These are phyloP conservation scores for Mimosa pudica DNA, from an alignment of 306 rosid genomes.

Conservation along the genomic window DNA sequence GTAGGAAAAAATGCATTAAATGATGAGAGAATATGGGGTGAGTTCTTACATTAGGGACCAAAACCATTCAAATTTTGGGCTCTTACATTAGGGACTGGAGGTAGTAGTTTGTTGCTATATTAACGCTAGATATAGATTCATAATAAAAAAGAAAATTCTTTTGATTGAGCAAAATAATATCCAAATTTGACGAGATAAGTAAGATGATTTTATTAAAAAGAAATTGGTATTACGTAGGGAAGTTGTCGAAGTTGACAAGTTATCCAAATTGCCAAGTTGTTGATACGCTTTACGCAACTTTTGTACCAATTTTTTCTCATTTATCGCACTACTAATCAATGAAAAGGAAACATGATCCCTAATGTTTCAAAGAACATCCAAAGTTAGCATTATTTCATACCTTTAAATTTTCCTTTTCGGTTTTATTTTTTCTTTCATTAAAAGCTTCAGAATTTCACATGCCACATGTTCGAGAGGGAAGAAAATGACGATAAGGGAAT, in stretches of 20 bases:
- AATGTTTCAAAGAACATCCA: no score
- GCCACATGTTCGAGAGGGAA: slow-evolving; percentile 26
- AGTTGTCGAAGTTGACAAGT: slow-evolving; percentile 6
- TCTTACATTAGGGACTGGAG: no score
- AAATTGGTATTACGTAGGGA: background rate
- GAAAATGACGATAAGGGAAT: slow-evolving; percentile 28
- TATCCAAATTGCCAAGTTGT: background rate
- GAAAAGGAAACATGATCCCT: slow-evolving; percentile 1
- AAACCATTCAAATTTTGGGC: no score
- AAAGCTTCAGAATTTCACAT: slow-evolving; percentile 32
- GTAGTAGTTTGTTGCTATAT: no score
- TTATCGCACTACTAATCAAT: background rate
- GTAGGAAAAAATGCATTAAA: no score
- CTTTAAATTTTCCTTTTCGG: background rate
- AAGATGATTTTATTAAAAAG: background rate
- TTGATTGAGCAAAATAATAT: no score
- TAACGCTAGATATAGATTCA: no score
- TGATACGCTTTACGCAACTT: background rate
- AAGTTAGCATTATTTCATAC: slow-evolving; percentile 3
- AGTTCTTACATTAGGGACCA: no score
- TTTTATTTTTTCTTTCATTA: background rate
- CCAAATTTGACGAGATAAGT: no score
- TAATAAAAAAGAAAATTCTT: no score
- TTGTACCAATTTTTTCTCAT: background rate
- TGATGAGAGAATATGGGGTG: no score